Evolutionary conservation across 495 filamentous ascomycete genomes (phyloP).

Genomic region (Terfezia claveryi): DNA sequence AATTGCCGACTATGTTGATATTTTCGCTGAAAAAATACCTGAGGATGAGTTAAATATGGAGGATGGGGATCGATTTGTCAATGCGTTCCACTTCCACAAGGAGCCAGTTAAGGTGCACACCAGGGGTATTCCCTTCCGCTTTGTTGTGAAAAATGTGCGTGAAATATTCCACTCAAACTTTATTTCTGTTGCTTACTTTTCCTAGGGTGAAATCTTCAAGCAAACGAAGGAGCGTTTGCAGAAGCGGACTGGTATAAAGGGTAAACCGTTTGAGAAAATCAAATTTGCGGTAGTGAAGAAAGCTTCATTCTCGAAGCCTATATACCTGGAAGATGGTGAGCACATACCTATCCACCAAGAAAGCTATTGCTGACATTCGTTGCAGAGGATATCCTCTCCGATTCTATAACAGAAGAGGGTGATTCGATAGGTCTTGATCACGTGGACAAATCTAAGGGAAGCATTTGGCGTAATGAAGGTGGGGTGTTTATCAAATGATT

Average conservation of each 20-base stretch:
- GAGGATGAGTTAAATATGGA: slow-evolving; percentile 44
- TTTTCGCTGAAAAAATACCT: slow-evolving; percentile 61
- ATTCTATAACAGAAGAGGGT: slow-evolving; percentile 40
- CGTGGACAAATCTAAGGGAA: slow-evolving; percentile 35
- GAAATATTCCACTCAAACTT: not conserved
- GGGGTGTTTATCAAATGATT: not conserved
- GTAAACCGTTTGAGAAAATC: slow-evolving; percentile 96
- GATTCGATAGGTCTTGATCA: slow-evolving; percentile 83
- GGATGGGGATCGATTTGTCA: slow-evolving; percentile 39
- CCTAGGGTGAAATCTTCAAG: slow-evolving; percentile 60
- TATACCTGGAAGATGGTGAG: slow-evolving; percentile 77
- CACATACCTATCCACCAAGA: not conserved
- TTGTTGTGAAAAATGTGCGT: slow-evolving; percentile 61
- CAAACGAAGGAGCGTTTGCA: slow-evolving; percentile 81
- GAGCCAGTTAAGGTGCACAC: slow-evolving; percentile 50
- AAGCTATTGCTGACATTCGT: not conserved
- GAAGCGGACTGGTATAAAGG: slow-evolving; percentile 79
- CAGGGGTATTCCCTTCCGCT: slow-evolving; percentile 69
- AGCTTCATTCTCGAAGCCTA: slow-evolving; percentile 43
- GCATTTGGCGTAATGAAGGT: slow-evolving; percentile 29
- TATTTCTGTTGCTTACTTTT: not conserved
- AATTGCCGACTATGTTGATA: slow-evolving; percentile 63
- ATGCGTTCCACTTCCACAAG: slow-evolving; percentile 75
- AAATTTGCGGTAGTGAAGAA: slow-evolving; percentile 73
- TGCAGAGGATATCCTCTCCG: slow-evolving; percentile 63